Percentiles rank a stretch among this genome's conserved stretches.
Conservation (phyloP, 768 basidiomycete species). For the Podaxis sp. region DNA sequence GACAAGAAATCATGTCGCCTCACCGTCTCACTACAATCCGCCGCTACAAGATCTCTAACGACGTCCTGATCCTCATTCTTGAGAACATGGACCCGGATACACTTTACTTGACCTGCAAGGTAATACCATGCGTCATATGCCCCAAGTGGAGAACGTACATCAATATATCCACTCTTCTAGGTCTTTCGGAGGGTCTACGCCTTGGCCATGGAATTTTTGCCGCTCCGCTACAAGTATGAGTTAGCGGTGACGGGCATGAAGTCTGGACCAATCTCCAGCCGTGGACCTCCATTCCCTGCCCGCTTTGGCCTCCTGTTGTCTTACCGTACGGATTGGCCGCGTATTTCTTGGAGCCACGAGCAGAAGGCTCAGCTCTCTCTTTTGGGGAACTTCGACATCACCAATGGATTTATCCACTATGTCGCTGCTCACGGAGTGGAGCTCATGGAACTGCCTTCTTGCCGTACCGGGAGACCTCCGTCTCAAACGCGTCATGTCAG, state of each 20-base stretch:
- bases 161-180: conserved; percentile 26
- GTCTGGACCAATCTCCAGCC: conserved; percentile 44
- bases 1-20: conserved; percentile 43
- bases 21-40: conserved; percentile 41
- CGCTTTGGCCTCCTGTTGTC: conserved; percentile 46
- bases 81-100: conserved; percentile 49
- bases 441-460: conserved; percentile 49
- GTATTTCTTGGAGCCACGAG: conserved; percentile 48
- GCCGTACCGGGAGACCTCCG: conserved; percentile 41
- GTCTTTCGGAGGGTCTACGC: conserved; percentile 45
- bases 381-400: conserved; percentile 34
- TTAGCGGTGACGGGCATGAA: conserved; percentile 50
- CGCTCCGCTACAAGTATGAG: conserved; percentile 50
- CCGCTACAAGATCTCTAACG: conserved; percentile 51
- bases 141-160: background rate
- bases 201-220: conserved; percentile 46
- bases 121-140: conserved; percentile 19
- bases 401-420: conserved; percentile 47
- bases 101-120: conserved; percentile 48
- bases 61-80: conserved; percentile 50
- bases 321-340: conserved; percentile 51
- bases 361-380: conserved; percentile 38
- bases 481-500: conserved; percentile 45
- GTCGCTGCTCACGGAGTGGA: conserved; percentile 43
- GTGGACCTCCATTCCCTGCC: conserved; percentile 34